These are phyloP conservation scores for Xerocomus brunneocitrinus DNA, from an alignment of 768 basidiomycete species.

Conservation along the genomic window DNA sequence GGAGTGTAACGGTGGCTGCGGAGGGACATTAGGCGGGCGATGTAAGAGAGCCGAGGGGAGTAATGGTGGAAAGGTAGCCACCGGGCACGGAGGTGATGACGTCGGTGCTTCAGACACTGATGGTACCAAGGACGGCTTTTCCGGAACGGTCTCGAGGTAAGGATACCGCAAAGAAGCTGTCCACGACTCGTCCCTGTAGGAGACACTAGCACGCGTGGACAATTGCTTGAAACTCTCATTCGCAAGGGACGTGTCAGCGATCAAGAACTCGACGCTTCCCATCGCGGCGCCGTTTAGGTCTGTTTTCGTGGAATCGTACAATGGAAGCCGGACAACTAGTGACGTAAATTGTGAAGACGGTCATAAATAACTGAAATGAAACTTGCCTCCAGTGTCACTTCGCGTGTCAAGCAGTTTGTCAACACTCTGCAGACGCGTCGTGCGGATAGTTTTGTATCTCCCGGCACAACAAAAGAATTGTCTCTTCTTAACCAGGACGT, in stretches of 20 bases:
- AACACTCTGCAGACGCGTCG: conserved; percentile 25
- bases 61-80: conserved; percentile 17
- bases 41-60: conserved; percentile 8
- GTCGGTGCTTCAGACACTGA: conserved; percentile 17
- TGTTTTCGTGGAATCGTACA: conserved; percentile 29
- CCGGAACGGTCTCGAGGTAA: conserved; percentile 18
- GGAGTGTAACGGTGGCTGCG: conserved; percentile 14
- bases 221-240: conserved; percentile 11
- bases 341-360: conserved; percentile 28
- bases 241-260: conserved; percentile 15
- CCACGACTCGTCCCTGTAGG: conserved; percentile 10
- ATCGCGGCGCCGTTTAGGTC: conserved; percentile 23
- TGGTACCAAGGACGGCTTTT: conserved; percentile 18
- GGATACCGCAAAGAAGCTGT: conserved; percentile 13
- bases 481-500: conserved; percentile 25
- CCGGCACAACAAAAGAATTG: conserved; percentile 26
- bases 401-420: conserved; percentile 24
- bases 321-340: conserved; percentile 30
- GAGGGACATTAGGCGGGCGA: conserved; percentile 13
- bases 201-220: conserved; percentile 19
- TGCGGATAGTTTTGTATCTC: conserved; percentile 25
- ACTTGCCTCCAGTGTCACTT: conserved; percentile 25
- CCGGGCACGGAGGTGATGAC: conserved; percentile 20
- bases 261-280: conserved; percentile 27
- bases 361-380: conserved; percentile 30